Conservation (phyloP, 768 basidiomycete species). For the Russula lepida region DNA sequence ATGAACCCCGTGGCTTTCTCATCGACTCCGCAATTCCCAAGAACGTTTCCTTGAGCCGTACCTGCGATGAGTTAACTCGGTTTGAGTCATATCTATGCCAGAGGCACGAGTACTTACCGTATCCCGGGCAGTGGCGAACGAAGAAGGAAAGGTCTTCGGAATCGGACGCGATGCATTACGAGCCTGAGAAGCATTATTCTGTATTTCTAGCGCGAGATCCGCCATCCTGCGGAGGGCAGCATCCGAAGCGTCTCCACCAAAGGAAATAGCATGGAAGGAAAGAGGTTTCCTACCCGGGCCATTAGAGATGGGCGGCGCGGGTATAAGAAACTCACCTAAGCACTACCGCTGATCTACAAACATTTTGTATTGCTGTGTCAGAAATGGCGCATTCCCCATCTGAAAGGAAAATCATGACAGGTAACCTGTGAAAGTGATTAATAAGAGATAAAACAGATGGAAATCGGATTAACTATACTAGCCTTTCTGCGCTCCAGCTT, state of each 20-base stretch:
- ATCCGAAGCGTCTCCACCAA: constrained; percentile 33
- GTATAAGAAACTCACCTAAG: constrained; percentile 27
- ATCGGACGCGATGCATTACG: constrained; percentile 33
- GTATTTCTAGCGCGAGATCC: constrained; percentile 40
- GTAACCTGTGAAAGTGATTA: constrained; percentile 28
- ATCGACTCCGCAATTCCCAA: constrained; percentile 50
- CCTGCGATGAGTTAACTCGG: constrained; percentile 26
- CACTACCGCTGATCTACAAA: too few relatives aligned
- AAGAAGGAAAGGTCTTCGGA: constrained; percentile 11
- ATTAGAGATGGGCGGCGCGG: neutral
- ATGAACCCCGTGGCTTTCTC: constrained; percentile 44
- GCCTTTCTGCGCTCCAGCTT: constrained; percentile 46
- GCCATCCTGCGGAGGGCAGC: constrained; percentile 42
- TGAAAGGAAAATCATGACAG: constrained; percentile 50
- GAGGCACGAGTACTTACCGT: neutral
- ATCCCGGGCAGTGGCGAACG: constrained; percentile 37
- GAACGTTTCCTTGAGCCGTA: constrained; percentile 49
- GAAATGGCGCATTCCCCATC: constrained; percentile 42
- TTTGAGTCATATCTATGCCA: neutral
- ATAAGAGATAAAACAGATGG: neutral
- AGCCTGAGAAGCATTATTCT: constrained; percentile 37
- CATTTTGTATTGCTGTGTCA: constrained; percentile 34
- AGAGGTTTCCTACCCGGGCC: constrained; percentile 37
- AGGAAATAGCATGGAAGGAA: constrained; percentile 51
- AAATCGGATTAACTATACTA: neutral